Conservation (phyloP, 495 filamentous ascomycete genomes). For the Lasiosphaeria hispida region DNA sequence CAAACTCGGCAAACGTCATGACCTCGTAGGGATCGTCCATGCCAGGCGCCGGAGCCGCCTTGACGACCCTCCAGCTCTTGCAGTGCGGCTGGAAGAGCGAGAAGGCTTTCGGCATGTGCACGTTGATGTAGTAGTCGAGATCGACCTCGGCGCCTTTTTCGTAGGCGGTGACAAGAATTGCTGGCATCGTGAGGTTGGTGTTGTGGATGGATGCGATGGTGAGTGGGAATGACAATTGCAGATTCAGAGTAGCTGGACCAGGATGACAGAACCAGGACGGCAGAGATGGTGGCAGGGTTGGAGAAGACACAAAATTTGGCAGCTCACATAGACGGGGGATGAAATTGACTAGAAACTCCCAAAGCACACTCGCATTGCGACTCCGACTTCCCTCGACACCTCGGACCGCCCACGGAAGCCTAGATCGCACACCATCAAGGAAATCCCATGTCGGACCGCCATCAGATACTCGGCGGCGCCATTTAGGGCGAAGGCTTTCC, state of each 20-base stretch:
- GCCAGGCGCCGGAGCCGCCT: background rate
- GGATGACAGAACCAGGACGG: background rate
- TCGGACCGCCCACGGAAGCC: too few species aligned
- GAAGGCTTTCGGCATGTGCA: background rate
- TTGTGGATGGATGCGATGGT: background rate
- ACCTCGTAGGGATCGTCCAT: background rate
- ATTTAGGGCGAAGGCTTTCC: too few species aligned
- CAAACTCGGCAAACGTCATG: background rate
- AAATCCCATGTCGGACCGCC: too few species aligned
- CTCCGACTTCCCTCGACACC: too few species aligned
- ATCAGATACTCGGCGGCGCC: too few species aligned
- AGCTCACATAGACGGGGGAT: too few species aligned
- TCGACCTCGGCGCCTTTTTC: background rate
- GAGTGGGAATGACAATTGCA: background rate
- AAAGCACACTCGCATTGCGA: too few species aligned
- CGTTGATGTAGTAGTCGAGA: slow-evolving; percentile 1
- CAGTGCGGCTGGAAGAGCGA: background rate
- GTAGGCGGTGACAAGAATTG: background rate
- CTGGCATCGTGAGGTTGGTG: background rate
- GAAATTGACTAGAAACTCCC: too few species aligned
- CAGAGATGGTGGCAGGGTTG: too few species aligned
- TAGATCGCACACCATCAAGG: too few species aligned
- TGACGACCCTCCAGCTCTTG: background rate
- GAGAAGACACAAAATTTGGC: too few species aligned
- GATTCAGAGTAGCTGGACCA: background rate